A percentile compares a stretch with the other conserved stretches of the same genome.
Evolutionary conservation across 2,329 filamentous ascomycete genomes (phyloP).

Genomic region (Claviceps sp.): DNA sequence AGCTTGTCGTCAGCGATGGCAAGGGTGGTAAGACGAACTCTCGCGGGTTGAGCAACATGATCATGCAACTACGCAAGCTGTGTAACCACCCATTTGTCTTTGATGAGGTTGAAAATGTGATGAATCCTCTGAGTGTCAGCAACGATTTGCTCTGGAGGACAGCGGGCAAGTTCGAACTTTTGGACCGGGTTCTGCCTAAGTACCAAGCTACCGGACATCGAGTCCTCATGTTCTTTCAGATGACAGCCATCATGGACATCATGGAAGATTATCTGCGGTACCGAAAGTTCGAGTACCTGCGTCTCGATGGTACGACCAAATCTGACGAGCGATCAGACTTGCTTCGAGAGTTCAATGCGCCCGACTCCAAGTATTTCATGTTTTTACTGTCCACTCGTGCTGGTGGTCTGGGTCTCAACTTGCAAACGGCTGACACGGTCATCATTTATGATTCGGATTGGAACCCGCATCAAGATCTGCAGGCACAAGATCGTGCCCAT

Average conservation of each 20-base stretch:
- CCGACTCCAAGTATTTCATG: constrained; percentile 86
- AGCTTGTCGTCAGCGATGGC: constrained; percentile 83
- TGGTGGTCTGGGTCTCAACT: constrained; percentile 90
- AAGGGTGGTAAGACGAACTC: constrained; percentile 91
- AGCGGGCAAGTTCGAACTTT: constrained; percentile 89
- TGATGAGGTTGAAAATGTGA: constrained; percentile 92
- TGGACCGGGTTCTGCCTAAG: constrained; percentile 87
- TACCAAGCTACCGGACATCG: constrained; percentile 85
- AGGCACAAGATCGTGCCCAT: constrained; percentile 98
- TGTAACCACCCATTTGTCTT: constrained; percentile 99
- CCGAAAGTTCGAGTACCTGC: constrained; percentile 71
- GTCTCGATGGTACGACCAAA: constrained; percentile 92
- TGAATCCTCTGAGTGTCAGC: constrained; percentile 79
- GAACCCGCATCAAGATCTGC: constrained; percentile 98
- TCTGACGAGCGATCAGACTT: constrained; percentile 92
- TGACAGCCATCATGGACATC: constrained; percentile 99
- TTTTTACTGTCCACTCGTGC: constrained; percentile 97
- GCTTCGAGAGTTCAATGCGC: constrained; percentile 77
- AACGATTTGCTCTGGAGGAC: constrained; percentile 95
- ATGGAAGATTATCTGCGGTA: constrained; percentile 96
- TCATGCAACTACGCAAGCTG: constrained; percentile 97
- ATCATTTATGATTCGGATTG: constrained; percentile 99
- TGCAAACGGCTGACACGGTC: constrained; percentile 96
- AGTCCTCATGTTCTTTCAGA: constrained; percentile 99
- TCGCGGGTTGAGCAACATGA: constrained; percentile 96